These are phyloP conservation scores for Blechomonas ayalai DNA, from an alignment of 208 protist species.

Conservation along the genomic window DNA sequence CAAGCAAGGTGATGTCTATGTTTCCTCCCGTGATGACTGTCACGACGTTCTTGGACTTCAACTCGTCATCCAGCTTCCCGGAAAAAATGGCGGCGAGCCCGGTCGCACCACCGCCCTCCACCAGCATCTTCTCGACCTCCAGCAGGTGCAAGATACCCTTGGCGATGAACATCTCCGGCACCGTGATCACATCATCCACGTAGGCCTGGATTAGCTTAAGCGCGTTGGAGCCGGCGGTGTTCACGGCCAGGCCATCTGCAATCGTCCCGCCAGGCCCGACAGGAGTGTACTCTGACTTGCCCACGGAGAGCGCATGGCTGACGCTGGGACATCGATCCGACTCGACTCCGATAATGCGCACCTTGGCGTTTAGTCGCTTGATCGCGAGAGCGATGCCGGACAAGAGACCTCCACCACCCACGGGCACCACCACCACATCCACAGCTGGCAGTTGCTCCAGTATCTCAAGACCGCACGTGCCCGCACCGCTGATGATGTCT, in stretches of 20 bases:
- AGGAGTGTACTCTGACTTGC: conserved; percentile 39
- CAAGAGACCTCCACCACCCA: conserved; percentile 87
- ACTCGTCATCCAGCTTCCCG: conserved; percentile 33
- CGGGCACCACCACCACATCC: conserved; percentile 83
- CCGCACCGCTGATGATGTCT: conserved; percentile 78
- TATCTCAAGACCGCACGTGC: conserved; percentile 87
- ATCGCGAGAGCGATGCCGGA: conserved; percentile 77
- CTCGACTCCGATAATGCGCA: conserved; percentile 84
- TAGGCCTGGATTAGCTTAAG: conserved; percentile 57
- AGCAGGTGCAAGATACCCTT: conserved; percentile 77
- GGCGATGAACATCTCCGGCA: conserved; percentile 74
- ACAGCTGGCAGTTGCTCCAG: conserved; percentile 75
- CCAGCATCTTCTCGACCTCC: conserved; percentile 86
- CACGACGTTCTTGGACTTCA: conserved; percentile 67
- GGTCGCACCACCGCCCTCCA: conserved; percentile 79
- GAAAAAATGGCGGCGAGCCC: conserved; percentile 69
- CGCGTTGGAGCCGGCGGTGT: conserved; percentile 59
- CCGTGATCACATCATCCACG: conserved; percentile 71
- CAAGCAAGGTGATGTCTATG: conserved; percentile 86
- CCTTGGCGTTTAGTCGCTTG: conserved; percentile 68
- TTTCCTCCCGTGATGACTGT: conserved; percentile 87
- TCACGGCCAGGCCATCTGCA: conserved; percentile 90
- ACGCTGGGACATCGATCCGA: conserved; percentile 50
- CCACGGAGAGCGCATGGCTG: conserved; percentile 40
- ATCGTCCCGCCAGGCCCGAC: conserved; percentile 56